Conservation (phyloP, 2,329 filamentous ascomycete genomes). For the Sclerotinia borealis region DNA sequence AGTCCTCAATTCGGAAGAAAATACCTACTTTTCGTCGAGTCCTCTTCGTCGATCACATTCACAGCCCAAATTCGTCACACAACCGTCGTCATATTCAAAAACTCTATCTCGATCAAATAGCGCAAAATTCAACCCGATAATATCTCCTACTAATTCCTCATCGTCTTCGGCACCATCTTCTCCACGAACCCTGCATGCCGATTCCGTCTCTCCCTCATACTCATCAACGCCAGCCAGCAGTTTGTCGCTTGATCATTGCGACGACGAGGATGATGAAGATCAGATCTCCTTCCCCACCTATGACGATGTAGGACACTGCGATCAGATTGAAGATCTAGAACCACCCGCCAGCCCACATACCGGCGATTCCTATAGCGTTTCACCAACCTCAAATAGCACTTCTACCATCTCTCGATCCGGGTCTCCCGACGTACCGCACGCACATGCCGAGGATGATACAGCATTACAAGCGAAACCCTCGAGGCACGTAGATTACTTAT, state of each 20-base stretch:
- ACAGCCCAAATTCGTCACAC: slow-evolving; percentile 49
- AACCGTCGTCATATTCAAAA: slow-evolving; percentile 42
- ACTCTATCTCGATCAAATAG: slow-evolving; percentile 40
- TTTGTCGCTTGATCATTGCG: slow-evolving; percentile 68
- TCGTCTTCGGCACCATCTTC: slow-evolving; percentile 52
- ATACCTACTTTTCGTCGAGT: slow-evolving; percentile 48
- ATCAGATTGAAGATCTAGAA: slow-evolving; percentile 39
- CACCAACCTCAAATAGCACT: slow-evolving; percentile 57
- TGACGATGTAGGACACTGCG: slow-evolving; percentile 27
- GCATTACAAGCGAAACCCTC: slow-evolving; percentile 37
- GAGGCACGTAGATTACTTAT: slow-evolving; percentile 92
- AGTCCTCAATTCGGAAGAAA: slow-evolving; percentile 45
- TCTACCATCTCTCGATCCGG: slow-evolving; percentile 43
- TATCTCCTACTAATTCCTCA: slow-evolving; percentile 25
- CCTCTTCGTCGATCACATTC: slow-evolving; percentile 55
- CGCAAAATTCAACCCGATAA: slow-evolving; percentile 23
- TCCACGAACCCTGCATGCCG: slow-evolving; percentile 45
- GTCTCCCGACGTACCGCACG: slow-evolving; percentile 17
- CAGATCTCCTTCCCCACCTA: slow-evolving; percentile 36
- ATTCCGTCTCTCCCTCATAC: slow-evolving; percentile 49
- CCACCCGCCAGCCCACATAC: slow-evolving; percentile 45
- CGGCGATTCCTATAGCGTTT: slow-evolving; percentile 49
- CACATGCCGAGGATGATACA: slow-evolving; percentile 45
- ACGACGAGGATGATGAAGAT: slow-evolving; percentile 25
- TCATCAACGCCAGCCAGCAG: slow-evolving; percentile 59